Evolutionary conservation across 1,284 basidiomycete genomes (phyloP).

Genomic region (Chiua sp.): DNA sequence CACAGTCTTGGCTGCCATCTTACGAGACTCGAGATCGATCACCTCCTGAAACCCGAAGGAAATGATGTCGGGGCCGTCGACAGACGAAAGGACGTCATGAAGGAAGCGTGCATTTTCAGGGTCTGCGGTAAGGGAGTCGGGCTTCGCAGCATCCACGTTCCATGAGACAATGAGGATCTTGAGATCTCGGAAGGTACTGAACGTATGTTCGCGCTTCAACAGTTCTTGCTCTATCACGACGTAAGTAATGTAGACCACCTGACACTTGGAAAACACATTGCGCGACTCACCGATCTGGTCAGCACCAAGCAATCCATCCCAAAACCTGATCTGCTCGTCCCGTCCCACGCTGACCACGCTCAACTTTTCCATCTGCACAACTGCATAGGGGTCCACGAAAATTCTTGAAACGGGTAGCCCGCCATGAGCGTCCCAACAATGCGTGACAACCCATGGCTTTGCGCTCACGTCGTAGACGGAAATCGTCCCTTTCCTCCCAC

Average conservation of each 20-base stretch:
- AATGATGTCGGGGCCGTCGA: slow-evolving; percentile 86
- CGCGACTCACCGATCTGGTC: slow-evolving; percentile 83
- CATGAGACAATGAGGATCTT: slow-evolving; percentile 88
- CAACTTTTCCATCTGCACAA: slow-evolving; percentile 66
- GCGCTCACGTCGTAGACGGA: slow-evolving; percentile 79
- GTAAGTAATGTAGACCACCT: slow-evolving; percentile 6
- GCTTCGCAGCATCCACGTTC: slow-evolving; percentile 93
- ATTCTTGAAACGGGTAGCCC: slow-evolving; percentile 79
- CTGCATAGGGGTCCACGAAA: slow-evolving; percentile 73
- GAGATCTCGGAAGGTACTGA: slow-evolving; percentile 81
- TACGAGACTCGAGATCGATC: slow-evolving; percentile 91
- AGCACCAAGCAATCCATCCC: slow-evolving; percentile 88
- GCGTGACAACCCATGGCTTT: slow-evolving; percentile 86
- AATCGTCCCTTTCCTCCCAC: slow-evolving; percentile 82
- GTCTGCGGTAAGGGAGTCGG: slow-evolving; percentile 69
- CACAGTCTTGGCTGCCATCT: slow-evolving; percentile 90
- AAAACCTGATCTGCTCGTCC: slow-evolving; percentile 79
- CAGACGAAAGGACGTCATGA: slow-evolving; percentile 69
- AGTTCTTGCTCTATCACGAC: slow-evolving; percentile 69
- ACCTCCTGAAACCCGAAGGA: slow-evolving; percentile 96
- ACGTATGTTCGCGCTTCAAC: slow-evolving; percentile 74
- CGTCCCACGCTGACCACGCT: slow-evolving; percentile 81
- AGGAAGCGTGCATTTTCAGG: slow-evolving; percentile 77
- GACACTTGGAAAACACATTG: not conserved
- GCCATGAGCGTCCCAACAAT: slow-evolving; percentile 89